phyloP scores from a whole-genome alignment of 2,329 filamentous ascomycete genomes.

The Akanthomyces muscarius region DNA sequence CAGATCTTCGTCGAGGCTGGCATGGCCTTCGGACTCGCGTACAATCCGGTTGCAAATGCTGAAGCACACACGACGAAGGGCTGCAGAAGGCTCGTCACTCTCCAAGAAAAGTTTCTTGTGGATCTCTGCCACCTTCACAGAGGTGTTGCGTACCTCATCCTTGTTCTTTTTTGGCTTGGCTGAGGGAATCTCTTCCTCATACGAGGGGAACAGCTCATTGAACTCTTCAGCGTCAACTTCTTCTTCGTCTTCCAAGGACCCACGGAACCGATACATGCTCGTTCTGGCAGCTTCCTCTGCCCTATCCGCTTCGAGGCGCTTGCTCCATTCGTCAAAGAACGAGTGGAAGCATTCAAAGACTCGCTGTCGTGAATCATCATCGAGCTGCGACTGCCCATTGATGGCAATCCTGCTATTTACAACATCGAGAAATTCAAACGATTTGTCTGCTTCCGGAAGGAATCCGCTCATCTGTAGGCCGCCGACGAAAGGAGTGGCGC shows the following conservation, averaged over 20 bases:
- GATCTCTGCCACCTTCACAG: constrained; percentile 57
- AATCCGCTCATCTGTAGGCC: constrained; percentile 27
- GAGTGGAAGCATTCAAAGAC: constrained; percentile 65
- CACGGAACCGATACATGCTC: constrained; percentile 80
- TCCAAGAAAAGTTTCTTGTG: constrained; percentile 54
- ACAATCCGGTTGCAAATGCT: constrained; percentile 38
- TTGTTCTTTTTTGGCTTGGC: constrained; percentile 28
- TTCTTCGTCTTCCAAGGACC: constrained; percentile 71
- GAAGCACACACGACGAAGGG: constrained; percentile 43
- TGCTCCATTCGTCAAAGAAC: constrained; percentile 78
- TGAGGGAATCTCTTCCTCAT: constrained; percentile 49
- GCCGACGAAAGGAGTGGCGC: constrained; percentile 54
- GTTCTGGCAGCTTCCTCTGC: constrained; percentile 68
- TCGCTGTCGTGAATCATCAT: constrained; percentile 42
- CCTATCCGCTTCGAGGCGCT: constrained; percentile 71
- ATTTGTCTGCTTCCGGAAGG: constrained; percentile 24
- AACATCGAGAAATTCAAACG: constrained; percentile 49
- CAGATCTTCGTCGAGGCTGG: constrained; percentile 32
- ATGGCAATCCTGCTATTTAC: constrained; percentile 41
- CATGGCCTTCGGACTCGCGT: constrained; percentile 26
- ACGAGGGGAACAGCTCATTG: constrained; percentile 76
- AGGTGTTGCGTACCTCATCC: constrained; percentile 49
- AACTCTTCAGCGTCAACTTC: constrained; percentile 72
- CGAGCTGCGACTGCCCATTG: constrained; percentile 43
- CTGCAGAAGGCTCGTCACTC: constrained; percentile 36